These are phyloP conservation scores for Rhizopogon vulgaris DNA, from an alignment of 768 basidiomycete genomes.

Conservation along the genomic window DNA sequence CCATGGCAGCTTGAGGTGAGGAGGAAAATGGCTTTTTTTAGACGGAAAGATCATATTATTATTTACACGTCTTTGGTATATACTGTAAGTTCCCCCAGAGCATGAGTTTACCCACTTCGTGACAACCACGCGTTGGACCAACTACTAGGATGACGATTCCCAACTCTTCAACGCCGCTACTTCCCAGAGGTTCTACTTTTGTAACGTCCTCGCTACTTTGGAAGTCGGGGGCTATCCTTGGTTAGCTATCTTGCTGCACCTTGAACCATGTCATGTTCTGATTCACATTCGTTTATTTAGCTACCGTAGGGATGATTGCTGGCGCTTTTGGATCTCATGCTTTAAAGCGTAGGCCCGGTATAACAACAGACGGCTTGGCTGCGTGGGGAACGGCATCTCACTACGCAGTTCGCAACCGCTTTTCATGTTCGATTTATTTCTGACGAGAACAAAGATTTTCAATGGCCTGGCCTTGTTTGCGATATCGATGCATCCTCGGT, in stretches of 20 bases:
- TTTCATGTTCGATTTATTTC: conserved; percentile 1
- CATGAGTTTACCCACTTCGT: too few species aligned
- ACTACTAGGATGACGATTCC: conserved; percentile 12
- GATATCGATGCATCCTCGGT: conserved; percentile 57
- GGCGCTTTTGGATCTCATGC: conserved; percentile 70
- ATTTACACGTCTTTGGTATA: too few species aligned
- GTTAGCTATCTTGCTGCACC: conserved; percentile 19
- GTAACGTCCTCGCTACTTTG: conserved; percentile 28
- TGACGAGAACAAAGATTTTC: conserved; percentile 41
- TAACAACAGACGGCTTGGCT: conserved; percentile 45
- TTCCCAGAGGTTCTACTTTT: conserved; percentile 10
- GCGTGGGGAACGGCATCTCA: conserved; percentile 60
- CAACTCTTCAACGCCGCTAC: conserved; percentile 23
- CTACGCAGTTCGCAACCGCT: conserved; percentile 47
- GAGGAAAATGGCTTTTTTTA: not conserved
- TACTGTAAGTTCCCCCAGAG: too few species aligned
- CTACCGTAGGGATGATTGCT: conserved; percentile 44
- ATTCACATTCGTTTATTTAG: conserved; percentile 14
- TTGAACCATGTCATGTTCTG: not conserved
- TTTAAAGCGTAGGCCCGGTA: conserved; percentile 39
- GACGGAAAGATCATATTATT: too few species aligned
- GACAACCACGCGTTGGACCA: too few species aligned
- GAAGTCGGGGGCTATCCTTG: conserved; percentile 37
- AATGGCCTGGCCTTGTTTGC: conserved; percentile 64
- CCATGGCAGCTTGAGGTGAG: conserved; percentile 37